Conservation (phyloP, 495 filamentous ascomycete species). For the Aspergillus wentii region DNA sequence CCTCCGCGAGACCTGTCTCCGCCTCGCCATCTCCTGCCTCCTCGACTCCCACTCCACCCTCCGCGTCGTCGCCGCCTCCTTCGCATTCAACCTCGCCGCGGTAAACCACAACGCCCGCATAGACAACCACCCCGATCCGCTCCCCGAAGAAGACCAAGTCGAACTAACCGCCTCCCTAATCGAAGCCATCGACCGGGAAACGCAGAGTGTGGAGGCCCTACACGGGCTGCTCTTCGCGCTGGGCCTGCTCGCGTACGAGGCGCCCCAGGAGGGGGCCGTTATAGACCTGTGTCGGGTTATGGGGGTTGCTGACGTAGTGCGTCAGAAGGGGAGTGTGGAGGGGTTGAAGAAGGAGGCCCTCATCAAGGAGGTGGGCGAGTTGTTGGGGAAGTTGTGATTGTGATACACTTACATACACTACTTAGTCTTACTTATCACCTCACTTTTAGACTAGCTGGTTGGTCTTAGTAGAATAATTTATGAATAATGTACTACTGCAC, state of each 20-base stretch:
- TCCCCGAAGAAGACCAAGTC: slow-evolving; percentile 66
- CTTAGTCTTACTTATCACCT: no score
- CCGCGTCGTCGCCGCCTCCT: slow-evolving; percentile 71
- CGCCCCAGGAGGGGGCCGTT: slow-evolving; percentile 64
- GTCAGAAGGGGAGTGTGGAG: slow-evolving; percentile 44
- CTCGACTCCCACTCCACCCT: slow-evolving; percentile 48
- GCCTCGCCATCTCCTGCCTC: slow-evolving; percentile 48
- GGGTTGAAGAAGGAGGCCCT: slow-evolving; percentile 51
- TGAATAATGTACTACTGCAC: no score
- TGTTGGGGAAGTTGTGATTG: slow-evolving; percentile 40
- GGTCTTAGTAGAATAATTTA: no score
- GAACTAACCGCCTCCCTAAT: slow-evolving; percentile 72
- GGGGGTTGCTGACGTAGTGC: slow-evolving; percentile 58
- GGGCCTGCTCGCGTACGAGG: slow-evolving; percentile 68
- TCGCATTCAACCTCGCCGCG: slow-evolving; percentile 78
- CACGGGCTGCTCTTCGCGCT: slow-evolving; percentile 68
- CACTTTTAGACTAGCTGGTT: no score
- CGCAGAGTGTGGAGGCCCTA: slow-evolving; percentile 63
- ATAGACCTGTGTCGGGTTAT: slow-evolving; percentile 67
- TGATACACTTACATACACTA: not conserved
- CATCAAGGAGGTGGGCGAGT: slow-evolving; percentile 51
- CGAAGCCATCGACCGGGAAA: slow-evolving; percentile 67
- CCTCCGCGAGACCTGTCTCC: slow-evolving; percentile 31
- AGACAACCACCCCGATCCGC: slow-evolving; percentile 49
- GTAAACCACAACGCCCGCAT: slow-evolving; percentile 62